Evolutionary conservation across 352 stramenopile species (phyloP), one percentile per base, ranked within the genome.

Genomic region (Phytopythium litorale): DNA sequence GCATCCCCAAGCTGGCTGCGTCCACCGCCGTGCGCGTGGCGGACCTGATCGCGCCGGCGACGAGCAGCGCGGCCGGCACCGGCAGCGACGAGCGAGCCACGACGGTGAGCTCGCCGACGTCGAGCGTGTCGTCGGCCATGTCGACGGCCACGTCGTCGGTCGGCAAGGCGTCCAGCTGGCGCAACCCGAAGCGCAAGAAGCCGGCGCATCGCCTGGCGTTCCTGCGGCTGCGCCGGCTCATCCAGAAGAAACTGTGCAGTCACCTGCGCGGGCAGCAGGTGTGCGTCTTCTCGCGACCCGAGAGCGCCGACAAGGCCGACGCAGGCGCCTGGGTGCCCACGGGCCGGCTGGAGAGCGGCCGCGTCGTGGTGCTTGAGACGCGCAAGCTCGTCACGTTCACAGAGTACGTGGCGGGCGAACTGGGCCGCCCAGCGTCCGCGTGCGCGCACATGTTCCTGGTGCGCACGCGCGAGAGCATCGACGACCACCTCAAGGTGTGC

Each of bases 401-500:
- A 9, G 82, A 90, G 42, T 93, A 75, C 56, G 84, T 91, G 21
- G 45, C 67, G 21, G 60, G 73, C 32, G 71, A 78, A 49, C 57
- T 88, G 38, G 71, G 77, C 0, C 67, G 66, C 19, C 69, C 71
- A 16, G 70, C 79, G 28, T 88, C 83, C 7, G 77, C 84, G 7
- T 94, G 84, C 53, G 68, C 69, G 32, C 80, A 94, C 70, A 78
- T 94, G 54, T 90, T 80, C 43, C 68, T 94, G 25, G 65, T 90
- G 7, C 61, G 66, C 33, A 73, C 75, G 16, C 70, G 50, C 19
- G 71, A 89, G 60, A 89, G 69, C 65, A 88, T 94, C 60, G 84
- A 94, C 65, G 67, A 81, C 33, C 84, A 94, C 48, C 48, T 92
- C 49, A 72, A 81, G 49, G 73, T 84, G 30, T 94, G 84, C 54